Conservation (phyloP, 2,329 filamentous ascomycete species). For the Talaromyces funiculosus region DNA sequence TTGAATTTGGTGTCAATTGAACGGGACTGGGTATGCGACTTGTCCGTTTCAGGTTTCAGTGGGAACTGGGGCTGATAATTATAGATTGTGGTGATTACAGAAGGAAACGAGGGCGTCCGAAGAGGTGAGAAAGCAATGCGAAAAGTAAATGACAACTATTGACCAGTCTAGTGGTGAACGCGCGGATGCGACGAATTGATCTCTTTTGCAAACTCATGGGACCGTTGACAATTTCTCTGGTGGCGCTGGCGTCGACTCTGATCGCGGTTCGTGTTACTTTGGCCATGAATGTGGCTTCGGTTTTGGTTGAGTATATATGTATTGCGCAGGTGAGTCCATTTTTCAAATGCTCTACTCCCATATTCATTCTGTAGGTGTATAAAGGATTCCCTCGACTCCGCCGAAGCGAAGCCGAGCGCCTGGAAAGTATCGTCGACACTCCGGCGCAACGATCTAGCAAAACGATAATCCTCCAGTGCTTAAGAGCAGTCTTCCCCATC, state of each 20-base stretch:
- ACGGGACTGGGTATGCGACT: slow-evolving; percentile 60
- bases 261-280: slow-evolving; percentile 45
- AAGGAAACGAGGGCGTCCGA: neutral
- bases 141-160: neutral
- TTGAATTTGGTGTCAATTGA: slow-evolving; percentile 65
- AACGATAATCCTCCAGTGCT: neutral
- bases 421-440: neutral
- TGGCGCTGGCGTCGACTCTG: slow-evolving; percentile 41
- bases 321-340: slow-evolving; percentile 29
- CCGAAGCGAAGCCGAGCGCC: neutral
- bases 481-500: neutral
- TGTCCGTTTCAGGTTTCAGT: neutral
- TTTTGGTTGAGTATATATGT: slow-evolving; percentile 37
- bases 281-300: slow-evolving; percentile 38
- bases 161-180: slow-evolving; percentile 38
- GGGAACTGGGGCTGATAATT: neutral
- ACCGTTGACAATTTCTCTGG: slow-evolving; percentile 47
- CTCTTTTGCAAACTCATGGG: slow-evolving; percentile 53
- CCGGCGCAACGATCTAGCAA: neutral
- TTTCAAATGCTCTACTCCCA: neutral
- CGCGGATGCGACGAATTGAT: slow-evolving; percentile 54
- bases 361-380: slow-evolving; percentile 2
- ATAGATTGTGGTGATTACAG: slow-evolving; percentile 13
- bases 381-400: neutral
- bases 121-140: neutral